Conservation (phyloP, 1,139 yeast species). For the Sugiyamaella xylanicola region DNA sequence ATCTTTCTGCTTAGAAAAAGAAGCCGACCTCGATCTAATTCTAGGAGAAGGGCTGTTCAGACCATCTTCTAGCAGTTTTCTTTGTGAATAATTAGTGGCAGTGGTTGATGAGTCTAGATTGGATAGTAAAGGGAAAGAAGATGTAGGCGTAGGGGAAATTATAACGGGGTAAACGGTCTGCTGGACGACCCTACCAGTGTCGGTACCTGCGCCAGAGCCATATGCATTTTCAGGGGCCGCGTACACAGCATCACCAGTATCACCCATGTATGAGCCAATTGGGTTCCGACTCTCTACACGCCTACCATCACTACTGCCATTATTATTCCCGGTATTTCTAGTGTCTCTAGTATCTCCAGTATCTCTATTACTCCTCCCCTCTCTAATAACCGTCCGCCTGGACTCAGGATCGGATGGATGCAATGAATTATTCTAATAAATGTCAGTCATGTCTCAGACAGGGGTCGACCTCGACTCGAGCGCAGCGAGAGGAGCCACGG, state of each 20-base stretch:
- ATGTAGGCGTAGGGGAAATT: conserved; percentile 2
- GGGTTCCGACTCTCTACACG: too few species aligned
- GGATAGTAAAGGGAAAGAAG: neutral
- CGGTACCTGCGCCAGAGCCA: too few species aligned
- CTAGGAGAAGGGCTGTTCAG: conserved; percentile 8
- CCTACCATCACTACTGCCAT: neutral
- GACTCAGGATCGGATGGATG: neutral
- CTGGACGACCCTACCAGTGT: too few species aligned
- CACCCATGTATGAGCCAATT: too few species aligned
- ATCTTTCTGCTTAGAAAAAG: conserved; percentile 9
- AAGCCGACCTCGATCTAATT: conserved; percentile 15
- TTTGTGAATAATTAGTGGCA: conserved; percentile 8
- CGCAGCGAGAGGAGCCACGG: too few species aligned
- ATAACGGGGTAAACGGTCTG: neutral
- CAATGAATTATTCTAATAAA: conserved; percentile 4
- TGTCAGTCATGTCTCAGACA: neutral
- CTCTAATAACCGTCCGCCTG: neutral
- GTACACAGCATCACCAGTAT: too few species aligned
- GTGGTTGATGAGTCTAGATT: conserved; percentile 11
- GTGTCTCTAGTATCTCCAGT: neutral
- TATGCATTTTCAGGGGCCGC: too few species aligned
- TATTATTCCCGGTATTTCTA: neutral
- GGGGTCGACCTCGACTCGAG: too few species aligned
- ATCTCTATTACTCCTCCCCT: neutral
- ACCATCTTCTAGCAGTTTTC: neutral